Evolutionary conservation across 2,329 filamentous ascomycete species (phyloP), one percentile per base, ranked within the genome.

Genomic region (Cucurbitaria berberidis): DNA sequence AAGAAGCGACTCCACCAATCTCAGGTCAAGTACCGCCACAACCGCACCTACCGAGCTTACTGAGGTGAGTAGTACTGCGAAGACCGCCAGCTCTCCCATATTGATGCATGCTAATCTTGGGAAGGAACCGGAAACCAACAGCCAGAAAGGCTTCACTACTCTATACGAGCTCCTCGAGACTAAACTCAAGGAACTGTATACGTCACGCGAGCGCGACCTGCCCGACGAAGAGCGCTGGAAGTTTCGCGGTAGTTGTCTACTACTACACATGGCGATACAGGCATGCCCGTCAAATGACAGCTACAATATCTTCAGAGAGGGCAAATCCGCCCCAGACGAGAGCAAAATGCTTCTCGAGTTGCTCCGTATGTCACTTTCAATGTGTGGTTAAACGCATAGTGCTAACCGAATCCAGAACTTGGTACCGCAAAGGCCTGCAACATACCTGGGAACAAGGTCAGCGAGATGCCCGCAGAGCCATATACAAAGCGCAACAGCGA

Each of bases 241-340:
- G n/a, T 59, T 61, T 45, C 59, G 58, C 6, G 65, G 63, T 24
- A 56, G 60, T 38, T 59, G 54, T 48, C 45, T 69, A 9, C 21
- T 68, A 5, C 45, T 69, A 2, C 24, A 55, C 19, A 56, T 55
- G 38, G 56, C 57, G 1, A 46, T 60, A 19, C 51, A 66, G 24
- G 45, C 48, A 10, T 66, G 53, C 19, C 42, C 55, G 1, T 63
- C 55, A 1, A 62, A 68, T 16, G 48, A 60, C 7, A 42, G 29
- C 24, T 62, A 59, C 38, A 45, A 48, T n/a, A 52, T 59, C 19
- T 48, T 58, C 39, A 32, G 47, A 15, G 18, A 32, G 15, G 32
- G 34, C 9, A 36, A 45, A 21, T 11, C 30, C 0, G 5, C 1
- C 8, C 6, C 21, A 1, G 35, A 51, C 22, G 59, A 63, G 13